These are phyloP conservation scores for Knufia petricola DNA, from an alignment of 2,329 filamentous ascomycete genomes.

Conservation along the genomic window DNA sequence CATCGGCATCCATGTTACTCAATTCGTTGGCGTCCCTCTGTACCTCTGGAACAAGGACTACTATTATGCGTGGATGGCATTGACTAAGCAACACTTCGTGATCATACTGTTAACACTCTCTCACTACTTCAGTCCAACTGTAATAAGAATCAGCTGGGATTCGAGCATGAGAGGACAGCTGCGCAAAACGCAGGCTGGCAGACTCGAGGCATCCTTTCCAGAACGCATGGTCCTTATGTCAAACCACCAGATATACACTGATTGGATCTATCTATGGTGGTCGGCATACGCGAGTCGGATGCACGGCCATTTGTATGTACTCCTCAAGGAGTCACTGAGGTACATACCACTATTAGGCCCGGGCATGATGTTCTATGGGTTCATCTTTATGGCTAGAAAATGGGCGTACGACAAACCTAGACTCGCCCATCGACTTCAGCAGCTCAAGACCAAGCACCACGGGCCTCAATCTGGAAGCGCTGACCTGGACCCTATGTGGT, in stretches of 20 bases:
- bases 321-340: conserved; percentile 56
- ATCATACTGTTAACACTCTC: conserved; percentile 54
- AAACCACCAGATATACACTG: conserved; percentile 60
- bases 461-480: conserved; percentile 38
- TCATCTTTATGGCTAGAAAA: conserved; percentile 55
- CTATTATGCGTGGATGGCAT: conserved; percentile 56
- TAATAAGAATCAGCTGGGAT: conserved; percentile 54
- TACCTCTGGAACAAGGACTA: conserved; percentile 52
- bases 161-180: conserved; percentile 51
- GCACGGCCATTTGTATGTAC: conserved; percentile 58
- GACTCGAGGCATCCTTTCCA: conserved; percentile 49
- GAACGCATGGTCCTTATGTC: conserved; percentile 53
- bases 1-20: conserved; percentile 42
- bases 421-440: conserved; percentile 47
- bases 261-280: conserved; percentile 63
- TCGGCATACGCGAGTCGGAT: conserved; percentile 55
- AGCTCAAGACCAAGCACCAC: conserved; percentile 42
- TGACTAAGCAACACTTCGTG: conserved; percentile 56
- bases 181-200: conserved; percentile 46
- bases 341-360: conserved; percentile 53
- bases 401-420: conserved; percentile 53
- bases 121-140: conserved; percentile 53
- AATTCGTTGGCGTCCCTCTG: conserved; percentile 51
- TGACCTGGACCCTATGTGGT: conserved; percentile 54
- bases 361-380: conserved; percentile 56